Conservation (phyloP, 768 basidiomycete genomes). For the Termitomyces sp. region DNA sequence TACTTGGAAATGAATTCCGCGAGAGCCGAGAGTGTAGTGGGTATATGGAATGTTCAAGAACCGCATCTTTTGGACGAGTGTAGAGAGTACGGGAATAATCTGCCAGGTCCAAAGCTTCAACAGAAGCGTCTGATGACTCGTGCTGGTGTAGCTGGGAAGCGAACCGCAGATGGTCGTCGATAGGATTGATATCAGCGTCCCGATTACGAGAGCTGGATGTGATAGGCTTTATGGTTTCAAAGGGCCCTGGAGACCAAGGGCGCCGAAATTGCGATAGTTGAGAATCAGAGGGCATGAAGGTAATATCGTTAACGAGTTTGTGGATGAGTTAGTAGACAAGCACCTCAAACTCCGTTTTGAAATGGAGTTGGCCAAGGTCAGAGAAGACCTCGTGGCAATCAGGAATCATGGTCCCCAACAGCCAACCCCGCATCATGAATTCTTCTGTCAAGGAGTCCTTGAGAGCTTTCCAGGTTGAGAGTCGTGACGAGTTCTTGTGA, state of each 20-base stretch:
- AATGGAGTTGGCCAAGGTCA: too few species aligned
- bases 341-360: too few species aligned
- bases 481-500: slow-evolving; percentile 4
- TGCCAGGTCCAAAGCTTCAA: slow-evolving; percentile 71
- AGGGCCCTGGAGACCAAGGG: slow-evolving; percentile 65
- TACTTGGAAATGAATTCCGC: slow-evolving; percentile 20
- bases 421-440: too few species aligned
- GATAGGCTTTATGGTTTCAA: slow-evolving; percentile 37
- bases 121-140: slow-evolving; percentile 60
- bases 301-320: background rate
- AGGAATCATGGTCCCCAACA: too few species aligned
- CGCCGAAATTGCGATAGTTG: slow-evolving; percentile 52
- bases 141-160: slow-evolving; percentile 28
- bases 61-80: slow-evolving; percentile 28
- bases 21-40: slow-evolving; percentile 17
- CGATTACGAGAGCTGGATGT: slow-evolving; percentile 12
- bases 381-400: too few species aligned
- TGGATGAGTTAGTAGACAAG: too few species aligned
- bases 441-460: too few species aligned
- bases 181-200: slow-evolving; percentile 16
- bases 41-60: slow-evolving; percentile 23
- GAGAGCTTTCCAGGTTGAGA: too few species aligned
- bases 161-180: slow-evolving; percentile 15
- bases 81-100: slow-evolving; percentile 60
- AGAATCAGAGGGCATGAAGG: slow-evolving; percentile 34